Conservation (phyloP, 2,329 filamentous ascomycete species). For the Dactylellina cionopaga region DNA sequence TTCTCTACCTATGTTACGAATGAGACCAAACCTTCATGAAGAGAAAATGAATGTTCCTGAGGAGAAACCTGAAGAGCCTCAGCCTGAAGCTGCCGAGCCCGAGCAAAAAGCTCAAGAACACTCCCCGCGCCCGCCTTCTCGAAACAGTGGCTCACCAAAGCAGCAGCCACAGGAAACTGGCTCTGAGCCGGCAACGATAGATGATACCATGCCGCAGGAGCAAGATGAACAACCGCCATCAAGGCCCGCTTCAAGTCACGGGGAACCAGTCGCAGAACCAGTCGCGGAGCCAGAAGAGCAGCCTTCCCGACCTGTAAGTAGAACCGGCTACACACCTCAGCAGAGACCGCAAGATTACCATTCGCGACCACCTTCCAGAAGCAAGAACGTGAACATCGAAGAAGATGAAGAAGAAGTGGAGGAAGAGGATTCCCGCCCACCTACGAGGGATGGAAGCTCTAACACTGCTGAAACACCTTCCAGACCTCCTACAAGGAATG, state of each 20-base stretch:
- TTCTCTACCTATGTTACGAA: no score
- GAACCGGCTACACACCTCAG: constrained; percentile 34
- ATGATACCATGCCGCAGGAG: neutral
- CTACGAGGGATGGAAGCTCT: neutral
- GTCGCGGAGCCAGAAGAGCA: neutral
- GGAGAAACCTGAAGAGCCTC: no score
- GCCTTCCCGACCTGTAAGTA: neutral
- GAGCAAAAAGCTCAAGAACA: no score
- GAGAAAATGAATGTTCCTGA: no score
- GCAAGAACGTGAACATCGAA: no score
- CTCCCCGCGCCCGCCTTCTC: neutral
- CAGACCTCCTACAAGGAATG: constrained; percentile 26
- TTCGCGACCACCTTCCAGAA: constrained; percentile 24
- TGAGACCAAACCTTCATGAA: no score
- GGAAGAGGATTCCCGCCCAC: neutral
- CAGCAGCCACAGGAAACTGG: neutral
- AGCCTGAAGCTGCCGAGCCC: no score
- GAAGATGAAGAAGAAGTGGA: neutral
- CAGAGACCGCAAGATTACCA: constrained; percentile 21
- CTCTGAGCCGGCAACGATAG: neutral
- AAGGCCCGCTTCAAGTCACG: constrained; percentile 7
- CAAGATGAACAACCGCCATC: neutral
- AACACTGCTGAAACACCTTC: neutral
- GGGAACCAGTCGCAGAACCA: neutral
- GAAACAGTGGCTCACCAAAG: neutral